Base-by-base conservation (phyloP, 768 basidiomycete species). In the Tephrocybe sp. region DNA sequence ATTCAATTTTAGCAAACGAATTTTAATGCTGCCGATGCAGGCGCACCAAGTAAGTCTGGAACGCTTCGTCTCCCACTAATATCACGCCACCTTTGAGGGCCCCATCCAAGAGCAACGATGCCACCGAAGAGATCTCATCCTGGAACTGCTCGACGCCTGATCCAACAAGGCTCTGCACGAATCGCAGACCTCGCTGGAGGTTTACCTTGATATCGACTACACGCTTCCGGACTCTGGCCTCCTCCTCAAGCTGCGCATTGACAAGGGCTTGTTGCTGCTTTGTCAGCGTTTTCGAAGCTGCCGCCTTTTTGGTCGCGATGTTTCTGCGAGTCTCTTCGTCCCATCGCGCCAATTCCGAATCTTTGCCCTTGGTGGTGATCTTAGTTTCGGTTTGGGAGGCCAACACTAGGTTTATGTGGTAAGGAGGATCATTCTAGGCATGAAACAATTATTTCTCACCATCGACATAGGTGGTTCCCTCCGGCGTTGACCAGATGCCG, bases 261-360 rank as follows among this genome's bases (percentile, higher is more conserved):
- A 98, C 80, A n/a, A 92, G 77, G 0, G 83, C 85, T 52, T 88
- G 84, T 51, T 97, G 92, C 51, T 88, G 85, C 63, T 93, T 98
- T 1, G 89, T 90, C 15, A 98, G 66, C 1, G 73, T 72, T 5
- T 68, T 70, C 1, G 73, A 58, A 1, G 67, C 61, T 1, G 75
- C 67, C 9, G 81, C 77, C 64, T 90, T 92, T 72, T 98, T 98
- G 47, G 70, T 80, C 5, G 90, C 89, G 1, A 98, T 73, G 0
- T 86, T 83, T 57, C 89, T 86, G 9, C 94, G 82, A n/a, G 96
- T 73, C 52, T 99, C 95, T 22, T 86, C 87, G 53, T 99, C 97
- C 96, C 96, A 99, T 60, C 91, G 87, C 15, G 91, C 87, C 12
- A 96, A 88, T 28, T 91, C 92, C 5, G 88, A 83, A 50, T 86